Evolutionary conservation across 768 basidiomycete genomes (phyloP), one percentile per base, ranked within the genome.

Genomic region (Tylopilus cervinicoccineus): DNA sequence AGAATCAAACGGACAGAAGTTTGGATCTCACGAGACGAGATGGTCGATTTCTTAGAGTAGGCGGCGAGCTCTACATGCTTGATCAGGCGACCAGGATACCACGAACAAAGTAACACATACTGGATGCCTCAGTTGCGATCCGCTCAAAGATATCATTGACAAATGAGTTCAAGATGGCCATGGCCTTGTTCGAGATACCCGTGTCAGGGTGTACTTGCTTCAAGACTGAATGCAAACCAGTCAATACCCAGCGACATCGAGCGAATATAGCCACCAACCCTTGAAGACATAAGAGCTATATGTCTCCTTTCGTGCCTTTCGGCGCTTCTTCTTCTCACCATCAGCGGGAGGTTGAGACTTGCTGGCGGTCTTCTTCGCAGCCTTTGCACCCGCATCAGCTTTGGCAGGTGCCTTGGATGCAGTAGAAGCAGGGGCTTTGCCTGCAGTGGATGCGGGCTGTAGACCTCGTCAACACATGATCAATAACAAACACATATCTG

Each of bases 181-280:
- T 86, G 11, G 83, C 83, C 72, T 90, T 89, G 81, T 87, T 90
- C 45, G 88, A 90, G 74, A 92, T 90, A 83, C 89, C 90, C 53
- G 89, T 91, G 70, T 91, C 90, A 52, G 90, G 90, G 77, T 92
- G 90, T 50, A 92, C 90, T 72, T 92, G 89, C 76, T 88, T 90
- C 65, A 92, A 76, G 60, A 90, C 89, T 86, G 14, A 0, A 17
- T n/a, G 5, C 5, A 27, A 6, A 32, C 11, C 4, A 22, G 29
- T 57, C 20, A 56, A 20, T 29, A 37, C 33, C 38, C 14, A 29
- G 26, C 10, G 10, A 46, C 17, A 22, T 14, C 16, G 13, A 19
- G 1, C 20, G 20, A 22, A 12, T 20, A 14, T 27, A n/a, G 3
- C 1, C 11, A 54, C 74, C 50, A 38, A 84, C 83, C 83, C 70